Evolutionary conservation across 73 alveolate species (phyloP), one percentile per base, ranked within the genome.

Genomic region (Paraurostyla sp.): DNA sequence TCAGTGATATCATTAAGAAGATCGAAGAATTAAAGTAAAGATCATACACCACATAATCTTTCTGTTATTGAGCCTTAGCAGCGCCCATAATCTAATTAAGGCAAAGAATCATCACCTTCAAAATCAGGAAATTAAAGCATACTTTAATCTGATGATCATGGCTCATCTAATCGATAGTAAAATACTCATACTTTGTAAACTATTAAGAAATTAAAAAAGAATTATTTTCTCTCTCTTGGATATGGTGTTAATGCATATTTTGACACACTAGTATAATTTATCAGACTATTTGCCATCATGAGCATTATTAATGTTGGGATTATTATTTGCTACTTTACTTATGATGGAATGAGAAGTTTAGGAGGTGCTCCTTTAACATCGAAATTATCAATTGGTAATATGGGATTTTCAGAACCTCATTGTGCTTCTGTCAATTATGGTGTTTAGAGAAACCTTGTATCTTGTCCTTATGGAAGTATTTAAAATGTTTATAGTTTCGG

Each of bases 201-300:
- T 23, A 7, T 73, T 3, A 1, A 73, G 29, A 73, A 73, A 73
- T 3, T 73, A 15, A 73, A 73, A 49, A 49, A 73, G 16, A 73
- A 73, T 27, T 49, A 23, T 16, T 73, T 73, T 50, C 52, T 73
- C 6, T 73, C 86, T 11, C 33, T 73, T 11, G 86, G 86, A 9
- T 73, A 73, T 32, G 86, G 86, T 33, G 86, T 73, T 43, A 73
- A 73, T 45, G 68, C 86, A 29, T 73, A 73, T 36, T 73, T 73
- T 73, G 71, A 73, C 38, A 73, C 71, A 0, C 46, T 73, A 45
- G 52, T 25, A 1, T 42, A 22, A 9, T 73, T 73, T 29, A 73
- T 73, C 4, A 48, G 30, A 18, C 52, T 73, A 2, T 73, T 16
- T 30, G 71, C 49, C 25, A 29, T 73, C 2, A 48, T 73, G 86